phyloP scores from a whole-genome alignment of 2,329 filamentous ascomycete species.

The Penicillium aurantiogriseum region DNA sequence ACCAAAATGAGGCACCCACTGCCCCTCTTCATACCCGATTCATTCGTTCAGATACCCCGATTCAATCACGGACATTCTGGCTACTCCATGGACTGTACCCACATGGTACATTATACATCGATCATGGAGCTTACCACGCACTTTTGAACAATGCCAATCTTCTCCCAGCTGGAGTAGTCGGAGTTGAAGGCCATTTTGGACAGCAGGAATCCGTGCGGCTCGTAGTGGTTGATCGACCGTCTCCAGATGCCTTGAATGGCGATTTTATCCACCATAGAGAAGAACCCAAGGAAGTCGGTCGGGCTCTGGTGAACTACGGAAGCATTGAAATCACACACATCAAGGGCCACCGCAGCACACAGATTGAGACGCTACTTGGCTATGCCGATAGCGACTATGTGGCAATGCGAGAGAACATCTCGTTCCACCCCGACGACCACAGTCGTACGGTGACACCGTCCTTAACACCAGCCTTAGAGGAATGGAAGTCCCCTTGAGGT shows the following conservation, averaged over 20 bases:
- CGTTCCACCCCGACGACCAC: slow-evolving; percentile 48
- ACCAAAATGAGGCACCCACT: slow-evolving; percentile 41
- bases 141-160: slow-evolving; percentile 81
- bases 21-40: slow-evolving; percentile 87
- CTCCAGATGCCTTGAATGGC: slow-evolving; percentile 41
- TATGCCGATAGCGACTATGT: slow-evolving; percentile 96
- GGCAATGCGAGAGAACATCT: slow-evolving; percentile 82
- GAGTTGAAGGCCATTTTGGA: slow-evolving; percentile 81
- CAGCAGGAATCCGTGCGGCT: slow-evolving; percentile 91
- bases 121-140: slow-evolving; percentile 80
- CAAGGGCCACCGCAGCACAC: slow-evolving; percentile 75
- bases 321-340: slow-evolving; percentile 78
- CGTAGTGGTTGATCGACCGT: slow-evolving; percentile 68
- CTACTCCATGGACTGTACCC: slow-evolving; percentile 87
- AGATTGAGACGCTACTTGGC: slow-evolving; percentile 77
- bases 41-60: slow-evolving; percentile 76
- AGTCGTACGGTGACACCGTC: slow-evolving; percentile 18
- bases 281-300: slow-evolving; percentile 70
- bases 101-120: slow-evolving; percentile 89
- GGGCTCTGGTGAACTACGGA: slow-evolving; percentile 92
- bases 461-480: slow-evolving; percentile 27
- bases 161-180: slow-evolving; percentile 84
- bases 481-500: slow-evolving; percentile 20
- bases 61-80: slow-evolving; percentile 96
- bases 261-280: slow-evolving; percentile 40